Evolutionary conservation across 2,329 filamentous ascomycete species (phyloP), one percentile per base, ranked within the genome.

Genomic region (Pezicula radicicola): DNA sequence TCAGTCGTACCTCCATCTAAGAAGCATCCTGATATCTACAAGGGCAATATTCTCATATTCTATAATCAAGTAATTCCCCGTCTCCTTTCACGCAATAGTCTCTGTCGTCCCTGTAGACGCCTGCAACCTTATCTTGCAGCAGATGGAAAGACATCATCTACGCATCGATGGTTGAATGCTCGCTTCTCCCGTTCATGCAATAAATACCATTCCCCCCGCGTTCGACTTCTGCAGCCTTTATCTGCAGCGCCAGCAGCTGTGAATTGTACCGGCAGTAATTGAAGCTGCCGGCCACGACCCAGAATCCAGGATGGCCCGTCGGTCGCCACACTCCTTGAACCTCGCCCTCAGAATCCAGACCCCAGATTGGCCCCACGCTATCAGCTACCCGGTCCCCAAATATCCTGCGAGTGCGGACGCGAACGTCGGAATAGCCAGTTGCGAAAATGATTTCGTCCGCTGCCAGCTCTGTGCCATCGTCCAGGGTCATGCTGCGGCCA

Each of bases 241-340:
- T 74, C 59, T 74, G 70, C 52, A 74, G 47, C 2, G 70, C 70
- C 49, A 73, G 55, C 33, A 68, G 61, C 21, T 61, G 53, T 3
- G 69, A 71, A 48, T 68, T 69, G 46, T 68, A 66, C 27, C 71
- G 63, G 39, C 64, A 68, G 16, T 87, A 66, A 0, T 81, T 82
- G 36, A 88, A 61, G 55, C 85, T 87, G 1, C 85, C 84, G 0
- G 82, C 83, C 56, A 85, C 81, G 56, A 81, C 81, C 84, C 83
- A 88, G 53, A 88, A 82, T 0, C 83, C 81, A 0, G 80, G 80
- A 50, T 86, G 82, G 0, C 83, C 83, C 19, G 75, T 84, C 16
- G 71, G 71, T 52, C 71, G 66, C 70, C 71, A 76, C 65, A 65
- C 72, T 59, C 50, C 70, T 18, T 71, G 66, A 50, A 73, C 46